These are phyloP conservation scores for Umbelopsis ramanniana DNA, from an alignment of 192 early-diverging fungal species.

Conservation along the genomic window DNA sequence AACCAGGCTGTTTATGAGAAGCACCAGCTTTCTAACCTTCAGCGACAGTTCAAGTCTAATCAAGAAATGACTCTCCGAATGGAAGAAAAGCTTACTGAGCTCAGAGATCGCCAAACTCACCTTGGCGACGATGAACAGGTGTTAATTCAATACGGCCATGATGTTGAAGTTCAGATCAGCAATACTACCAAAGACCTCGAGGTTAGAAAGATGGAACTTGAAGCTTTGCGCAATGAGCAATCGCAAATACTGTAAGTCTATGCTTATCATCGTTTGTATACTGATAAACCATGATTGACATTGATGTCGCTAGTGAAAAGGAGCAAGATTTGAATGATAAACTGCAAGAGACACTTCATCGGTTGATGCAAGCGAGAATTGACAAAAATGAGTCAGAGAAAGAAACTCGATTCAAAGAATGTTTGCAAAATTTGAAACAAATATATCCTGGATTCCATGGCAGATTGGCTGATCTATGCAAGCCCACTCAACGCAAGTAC, in stretches of 20 bases:
- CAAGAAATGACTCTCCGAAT: slow-evolving; percentile 64
- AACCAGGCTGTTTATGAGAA: slow-evolving; percentile 68
- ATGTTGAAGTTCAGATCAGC: slow-evolving; percentile 6
- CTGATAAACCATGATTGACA: background rate
- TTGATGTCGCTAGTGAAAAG: slow-evolving; percentile 43
- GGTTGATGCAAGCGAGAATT: slow-evolving; percentile 79
- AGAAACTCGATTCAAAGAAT: slow-evolving; percentile 77
- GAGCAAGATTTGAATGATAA: slow-evolving; percentile 87
- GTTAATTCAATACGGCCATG: slow-evolving; percentile 38
- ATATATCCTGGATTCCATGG: slow-evolving; percentile 93
- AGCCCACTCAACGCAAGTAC: slow-evolving; percentile 92
- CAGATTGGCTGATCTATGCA: slow-evolving; percentile 85
- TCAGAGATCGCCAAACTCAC: slow-evolving; percentile 50
- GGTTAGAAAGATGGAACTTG: slow-evolving; percentile 53
- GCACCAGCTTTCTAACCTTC: slow-evolving; percentile 68
- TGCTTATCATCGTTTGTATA: slow-evolving; percentile 22
- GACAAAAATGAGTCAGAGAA: slow-evolving; percentile 86
- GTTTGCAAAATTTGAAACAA: slow-evolving; percentile 76
- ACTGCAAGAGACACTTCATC: slow-evolving; percentile 73
- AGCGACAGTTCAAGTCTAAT: slow-evolving; percentile 66
- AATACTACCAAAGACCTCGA: slow-evolving; percentile 21
- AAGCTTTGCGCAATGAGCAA: slow-evolving; percentile 66
- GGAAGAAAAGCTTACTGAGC: slow-evolving; percentile 55
- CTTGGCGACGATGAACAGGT: slow-evolving; percentile 53
- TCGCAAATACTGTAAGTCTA: slow-evolving; percentile 62